Evolutionary conservation across 768 basidiomycete species (phyloP).

Genomic region (Auricularia auricula-judae): DNA sequence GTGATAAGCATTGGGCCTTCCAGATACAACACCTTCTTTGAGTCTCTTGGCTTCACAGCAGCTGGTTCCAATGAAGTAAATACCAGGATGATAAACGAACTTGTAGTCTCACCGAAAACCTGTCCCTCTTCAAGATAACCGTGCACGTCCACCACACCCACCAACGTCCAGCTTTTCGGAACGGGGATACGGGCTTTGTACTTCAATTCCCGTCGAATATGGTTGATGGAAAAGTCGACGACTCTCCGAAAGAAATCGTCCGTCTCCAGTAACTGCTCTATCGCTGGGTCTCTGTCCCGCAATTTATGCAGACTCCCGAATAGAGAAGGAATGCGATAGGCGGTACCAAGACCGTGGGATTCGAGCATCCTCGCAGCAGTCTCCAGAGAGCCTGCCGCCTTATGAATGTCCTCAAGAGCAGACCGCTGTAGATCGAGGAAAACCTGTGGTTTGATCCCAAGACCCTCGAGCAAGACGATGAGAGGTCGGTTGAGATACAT

Average conservation of each 20-base stretch:
- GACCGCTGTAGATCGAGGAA: slow-evolving; percentile 44
- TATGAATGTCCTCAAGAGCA: slow-evolving; percentile 38
- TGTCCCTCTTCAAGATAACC: slow-evolving; percentile 38
- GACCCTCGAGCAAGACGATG: slow-evolving; percentile 53
- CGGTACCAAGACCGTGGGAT: slow-evolving; percentile 42
- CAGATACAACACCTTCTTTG: slow-evolving; percentile 30
- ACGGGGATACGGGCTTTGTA: slow-evolving; percentile 57
- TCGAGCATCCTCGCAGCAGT: slow-evolving; percentile 42
- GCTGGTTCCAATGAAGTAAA: no score
- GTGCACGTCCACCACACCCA: slow-evolving; percentile 62
- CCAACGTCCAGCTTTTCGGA: slow-evolving; percentile 51
- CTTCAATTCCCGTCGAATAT: slow-evolving; percentile 56
- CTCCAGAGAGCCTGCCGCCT: slow-evolving; percentile 30
- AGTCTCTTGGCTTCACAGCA: slow-evolving; percentile 25
- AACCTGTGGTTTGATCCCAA: slow-evolving; percentile 43
- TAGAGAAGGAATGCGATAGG: slow-evolving; percentile 45
- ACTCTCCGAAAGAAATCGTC: slow-evolving; percentile 43
- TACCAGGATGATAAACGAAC: no score
- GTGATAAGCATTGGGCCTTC: slow-evolving; percentile 46
- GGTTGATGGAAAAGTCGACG: slow-evolving; percentile 44
- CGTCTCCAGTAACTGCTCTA: slow-evolving; percentile 16
- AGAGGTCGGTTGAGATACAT: slow-evolving; percentile 55
- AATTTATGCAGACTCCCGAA: slow-evolving; percentile 40
- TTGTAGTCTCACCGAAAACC: slow-evolving; percentile 38
- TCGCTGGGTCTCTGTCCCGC: slow-evolving; percentile 19